Conservation (phyloP, 2,329 filamentous ascomycete species). For the Colletotrichum sp. region DNA sequence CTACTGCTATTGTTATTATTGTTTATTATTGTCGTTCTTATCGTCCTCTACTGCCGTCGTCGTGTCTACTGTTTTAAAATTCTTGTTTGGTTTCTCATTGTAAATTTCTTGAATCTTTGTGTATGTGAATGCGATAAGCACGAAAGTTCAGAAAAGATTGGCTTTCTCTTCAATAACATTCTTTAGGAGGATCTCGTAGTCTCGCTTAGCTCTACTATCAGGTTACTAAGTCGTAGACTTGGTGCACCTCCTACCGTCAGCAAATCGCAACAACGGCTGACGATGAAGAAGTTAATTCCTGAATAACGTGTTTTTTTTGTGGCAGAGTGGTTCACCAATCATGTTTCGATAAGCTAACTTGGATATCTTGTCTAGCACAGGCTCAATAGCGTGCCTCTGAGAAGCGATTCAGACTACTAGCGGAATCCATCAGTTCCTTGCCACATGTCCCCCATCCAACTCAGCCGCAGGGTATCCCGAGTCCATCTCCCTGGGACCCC, state of each 20-base stretch:
- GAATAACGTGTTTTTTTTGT: neutral
- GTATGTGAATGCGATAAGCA: no score
- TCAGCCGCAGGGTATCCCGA: neutral
- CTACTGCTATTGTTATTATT: neutral
- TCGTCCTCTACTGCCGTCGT: neutral
- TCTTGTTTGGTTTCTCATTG: neutral
- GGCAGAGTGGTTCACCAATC: neutral
- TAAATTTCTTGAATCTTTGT: no score
- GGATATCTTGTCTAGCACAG: neutral
- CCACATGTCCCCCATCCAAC: neutral
- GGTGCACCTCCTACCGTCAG: neutral
- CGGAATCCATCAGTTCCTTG: neutral
- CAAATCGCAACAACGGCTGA: neutral
- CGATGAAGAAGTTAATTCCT: neutral
- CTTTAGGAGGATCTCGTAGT: neutral
- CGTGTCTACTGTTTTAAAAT: neutral
- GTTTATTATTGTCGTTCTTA: neutral
- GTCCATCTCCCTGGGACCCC: neutral
- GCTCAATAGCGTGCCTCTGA: neutral
- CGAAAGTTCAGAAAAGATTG: neutral
- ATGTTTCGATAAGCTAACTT: neutral
- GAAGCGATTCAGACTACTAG: neutral
- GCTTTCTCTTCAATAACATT: neutral
- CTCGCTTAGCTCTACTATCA: neutral
- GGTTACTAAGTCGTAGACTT: neutral